Base-by-base conservation (phyloP, 2,329 filamentous ascomycete genomes). In the Aspergillus floridensis region DNA sequence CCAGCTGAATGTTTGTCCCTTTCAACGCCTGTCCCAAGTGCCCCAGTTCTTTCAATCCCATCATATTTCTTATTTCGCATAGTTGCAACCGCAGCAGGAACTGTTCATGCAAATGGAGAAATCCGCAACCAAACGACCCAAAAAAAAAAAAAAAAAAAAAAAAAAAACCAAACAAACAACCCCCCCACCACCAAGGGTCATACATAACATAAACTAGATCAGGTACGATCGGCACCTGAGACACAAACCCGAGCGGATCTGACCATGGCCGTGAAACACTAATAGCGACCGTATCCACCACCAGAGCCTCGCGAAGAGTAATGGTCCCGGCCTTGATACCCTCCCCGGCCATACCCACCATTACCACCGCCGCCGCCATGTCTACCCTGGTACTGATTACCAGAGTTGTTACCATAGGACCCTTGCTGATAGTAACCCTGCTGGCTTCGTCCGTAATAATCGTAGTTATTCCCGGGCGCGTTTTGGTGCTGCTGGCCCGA, bases 271-370 rank as follows among this genome's bases (percentile, higher is more conserved):
- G 19, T 24, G 53, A 55, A 32, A 38, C 31, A 19, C 56, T 69
- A 74, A 63, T 78, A 78, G 26, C 75, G 70, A 32, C 73, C 73
- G 63, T 77, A 77, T 58, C 76, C 74, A 61, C 75, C 52, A 14
- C 52, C 74, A 56, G 70, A 67, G 47, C 68, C 69, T 46, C 72
- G 66, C n/a, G 67, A 65, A 48, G 67, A 63, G 61, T 71, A 67
- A 49, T 74, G 65, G 56, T 72, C 68, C 48, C 72, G 71, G 60
- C 70, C 68, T 56, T 55, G 56, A 56, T 66, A 58, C 12, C 65
- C 63, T 50, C 68, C 68, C 35, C 66, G 64, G 50, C 41, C 22
- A 55, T 63, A 64, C 46, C 67, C 59, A 49, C 67, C 66, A 48
- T 69, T 65, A 35, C 63, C 62, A 51, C 66, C 62, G 21, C 68